Evolutionary conservation across 106 monocot species (phyloP).

Genomic region (Cymbidium sinense): DNA sequence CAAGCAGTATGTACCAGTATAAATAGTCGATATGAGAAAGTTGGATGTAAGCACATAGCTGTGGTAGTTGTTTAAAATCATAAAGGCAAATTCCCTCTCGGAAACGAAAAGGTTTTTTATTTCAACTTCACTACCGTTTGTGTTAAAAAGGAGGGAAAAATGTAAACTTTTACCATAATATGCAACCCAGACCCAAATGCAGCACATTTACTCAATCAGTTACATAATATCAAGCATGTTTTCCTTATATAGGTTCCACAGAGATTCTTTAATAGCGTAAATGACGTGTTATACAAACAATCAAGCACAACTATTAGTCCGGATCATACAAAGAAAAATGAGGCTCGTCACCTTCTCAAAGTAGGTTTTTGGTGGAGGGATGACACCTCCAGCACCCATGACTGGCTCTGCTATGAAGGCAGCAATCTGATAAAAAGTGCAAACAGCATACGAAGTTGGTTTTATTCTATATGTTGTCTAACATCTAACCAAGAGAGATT

Average conservation of each 20-base stretch:
- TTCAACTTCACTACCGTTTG: no score
- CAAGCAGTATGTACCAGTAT: no score
- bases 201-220: slow-evolving; percentile 3
- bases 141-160: no score
- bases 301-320: background rate
- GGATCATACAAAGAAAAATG: background rate
- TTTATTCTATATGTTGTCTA: background rate
- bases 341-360: slow-evolving; percentile 75
- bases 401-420: slow-evolving; percentile 99
- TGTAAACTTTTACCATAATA: background rate
- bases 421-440: slow-evolving; percentile 60
- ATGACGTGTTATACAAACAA: background rate
- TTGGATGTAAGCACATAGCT: no score
- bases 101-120: no score
- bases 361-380: slow-evolving; percentile 92
- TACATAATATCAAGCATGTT: background rate
- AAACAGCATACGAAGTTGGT: background rate
- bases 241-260: background rate
- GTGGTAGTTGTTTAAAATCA: no score
- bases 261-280: background rate
- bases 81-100: no score
- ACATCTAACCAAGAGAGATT: background rate
- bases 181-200: background rate
- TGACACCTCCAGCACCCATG: slow-evolving; percentile 98
- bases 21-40: no score